Base-by-base conservation (phyloP, 768 basidiomycete genomes). In the Coprinellus micaceus region DNA sequence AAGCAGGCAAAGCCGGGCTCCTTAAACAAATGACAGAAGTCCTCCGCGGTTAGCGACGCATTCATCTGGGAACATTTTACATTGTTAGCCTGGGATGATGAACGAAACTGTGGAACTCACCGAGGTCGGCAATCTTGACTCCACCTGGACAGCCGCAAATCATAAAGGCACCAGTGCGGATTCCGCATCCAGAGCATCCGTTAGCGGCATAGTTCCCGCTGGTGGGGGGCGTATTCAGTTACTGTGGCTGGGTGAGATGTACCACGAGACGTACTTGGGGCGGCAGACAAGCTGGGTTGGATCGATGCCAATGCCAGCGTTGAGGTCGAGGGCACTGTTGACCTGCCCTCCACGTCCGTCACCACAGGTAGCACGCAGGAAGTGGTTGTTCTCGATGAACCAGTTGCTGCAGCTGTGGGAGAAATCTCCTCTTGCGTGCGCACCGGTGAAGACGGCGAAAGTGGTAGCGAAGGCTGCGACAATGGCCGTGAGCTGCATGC, bases 281-380 rank as follows among this genome's bases (percentile, higher is more conserved):
- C 37, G 25, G 52, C 44, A 58, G 25, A 58, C 52, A 39, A 40
- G 52, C 28, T 47, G 19, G 29, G 40, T 53, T 26, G 52, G 26
- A 4, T 50, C 44, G 33, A 58, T 58, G 17, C 57, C 57, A 19
- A 58, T 54, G 28, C 57, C 53, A 6, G 57, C 40, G 33, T 58
- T 58, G 2, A 58, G 57, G 36, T 58, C 28, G 15, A 46, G 33
- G 1, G 29, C 44, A 24, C 43, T 58, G 39, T 40, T 26, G 9
- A 29, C 28, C 39, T 22, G 7, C 24, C 12, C 15, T 4, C 52
- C 52, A 4, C 15, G 24, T 19, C 37, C 52, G 15, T 53, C 41
- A 6, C 29, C 28, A 24, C 52, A 53, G 10, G 39, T 41, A 24
- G 52, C 52, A 37, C 52, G 52, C 24, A 53, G 41, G 52, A 25